Base-by-base conservation (phyloP, 129 eudicot species). In the Tanacetum coccineum region DNA sequence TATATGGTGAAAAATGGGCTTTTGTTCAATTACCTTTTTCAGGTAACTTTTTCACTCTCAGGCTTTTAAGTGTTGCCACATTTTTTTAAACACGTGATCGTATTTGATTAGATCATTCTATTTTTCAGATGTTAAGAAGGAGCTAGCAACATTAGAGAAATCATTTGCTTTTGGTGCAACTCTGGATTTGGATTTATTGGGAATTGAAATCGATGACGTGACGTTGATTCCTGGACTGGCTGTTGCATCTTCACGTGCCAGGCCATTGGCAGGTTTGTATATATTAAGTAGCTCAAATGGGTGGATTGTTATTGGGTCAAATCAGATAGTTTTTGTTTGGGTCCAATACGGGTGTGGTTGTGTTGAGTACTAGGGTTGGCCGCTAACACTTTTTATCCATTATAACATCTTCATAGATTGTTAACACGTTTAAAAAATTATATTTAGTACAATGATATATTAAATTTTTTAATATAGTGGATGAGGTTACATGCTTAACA, bases 1-100 rank as follows among this genome's bases (percentile, higher is more conserved):
- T 93, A 69, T 88, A 84, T 76, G 98, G 98, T 11, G 98, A 93
- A 53, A 88, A 83, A 75, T 88, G 98, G 98, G 96, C 98, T 64
- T 93, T 93, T 64, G 99, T 93, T 21, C 99, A 93, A 83, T 55
- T 88, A 61, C 96, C 98, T 5, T 86, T 83, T 78, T 81, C 98
- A 86, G 96, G 98, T 92, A 78, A 60, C 36, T 14, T 15, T 36
- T 36, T 36, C 6, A 36, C 42, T 36, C 42, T 36, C 42, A 36
- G 1, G 1, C 42, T 36, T 36, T 36, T 36, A 36, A 9, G 42
- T 36, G 8, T 9, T 36, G 19, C 18, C 25, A 10, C 15, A 2
- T 45, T 64, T 52, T 3, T 54, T 20, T 51, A 45, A 19, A 36
- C 11, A 47, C 14, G 14, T 32, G 2, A 61, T 39, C 36, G 17